Evolutionary conservation across 2,329 filamentous ascomycete species (phyloP).

Genomic region (Trichoderma asperellum): DNA sequence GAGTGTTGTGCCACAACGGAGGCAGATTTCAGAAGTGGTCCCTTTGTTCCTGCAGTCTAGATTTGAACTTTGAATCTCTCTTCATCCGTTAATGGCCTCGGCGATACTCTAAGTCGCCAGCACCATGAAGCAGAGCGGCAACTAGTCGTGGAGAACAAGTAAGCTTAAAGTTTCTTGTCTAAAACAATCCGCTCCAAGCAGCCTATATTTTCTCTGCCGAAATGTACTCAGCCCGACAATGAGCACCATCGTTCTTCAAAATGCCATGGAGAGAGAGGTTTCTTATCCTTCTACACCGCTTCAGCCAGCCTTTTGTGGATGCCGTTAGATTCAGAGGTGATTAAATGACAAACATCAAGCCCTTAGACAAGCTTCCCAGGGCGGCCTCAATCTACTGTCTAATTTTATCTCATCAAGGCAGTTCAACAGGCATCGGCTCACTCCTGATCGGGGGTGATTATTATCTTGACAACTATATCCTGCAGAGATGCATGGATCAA

Average conservation of each 20-base stretch:
- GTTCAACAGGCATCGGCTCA: background rate
- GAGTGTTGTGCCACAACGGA: background rate
- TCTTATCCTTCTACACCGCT: background rate
- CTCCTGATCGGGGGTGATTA: background rate
- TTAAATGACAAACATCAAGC: background rate
- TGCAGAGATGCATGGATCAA: background rate
- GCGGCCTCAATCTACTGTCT: background rate
- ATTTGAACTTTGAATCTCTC: background rate
- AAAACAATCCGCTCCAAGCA: background rate
- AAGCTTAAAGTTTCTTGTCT: background rate
- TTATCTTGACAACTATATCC: background rate
- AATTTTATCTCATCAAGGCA: background rate
- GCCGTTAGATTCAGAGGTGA: slow-evolving; percentile 9
- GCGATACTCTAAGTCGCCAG: background rate
- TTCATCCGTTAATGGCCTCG: background rate
- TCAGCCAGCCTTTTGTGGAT: background rate
- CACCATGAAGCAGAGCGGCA: no score
- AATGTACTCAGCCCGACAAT: background rate
- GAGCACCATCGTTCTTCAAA: background rate
- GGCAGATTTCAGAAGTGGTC: background rate
- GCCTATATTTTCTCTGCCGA: background rate
- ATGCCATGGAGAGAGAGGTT: background rate
- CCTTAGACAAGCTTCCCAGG: background rate
- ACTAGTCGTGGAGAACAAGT: background rate
- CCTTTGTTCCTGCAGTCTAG: background rate